A percentile compares a stretch with the other conserved stretches of the same genome.
phyloP scores from a whole-genome alignment of 768 basidiomycete genomes.

The Favolaschia claudopus region DNA sequence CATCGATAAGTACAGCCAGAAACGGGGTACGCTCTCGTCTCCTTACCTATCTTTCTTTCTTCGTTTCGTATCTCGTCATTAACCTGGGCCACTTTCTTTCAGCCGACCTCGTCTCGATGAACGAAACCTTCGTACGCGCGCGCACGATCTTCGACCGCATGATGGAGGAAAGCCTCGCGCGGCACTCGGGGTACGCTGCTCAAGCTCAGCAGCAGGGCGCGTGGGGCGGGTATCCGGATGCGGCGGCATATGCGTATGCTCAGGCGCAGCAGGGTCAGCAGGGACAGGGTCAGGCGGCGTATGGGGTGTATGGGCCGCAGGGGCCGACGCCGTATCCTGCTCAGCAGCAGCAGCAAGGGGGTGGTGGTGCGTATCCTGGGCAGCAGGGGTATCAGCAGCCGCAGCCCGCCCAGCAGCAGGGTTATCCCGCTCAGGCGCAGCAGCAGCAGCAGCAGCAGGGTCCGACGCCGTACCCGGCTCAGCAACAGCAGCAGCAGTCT shows the following conservation, averaged over 20 bases:
- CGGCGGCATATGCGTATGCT: slow-evolving; percentile 32
- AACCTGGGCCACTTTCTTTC: slow-evolving; percentile 13
- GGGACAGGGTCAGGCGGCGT: neutral
- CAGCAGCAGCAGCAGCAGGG: slow-evolving; percentile 38
- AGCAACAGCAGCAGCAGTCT: slow-evolving; percentile 31
- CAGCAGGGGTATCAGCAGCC: slow-evolving; percentile 20
- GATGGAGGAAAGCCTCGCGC: slow-evolving; percentile 89
- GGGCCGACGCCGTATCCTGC: slow-evolving; percentile 50
- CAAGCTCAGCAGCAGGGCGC: slow-evolving; percentile 10
- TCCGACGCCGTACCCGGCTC: slow-evolving; percentile 47
- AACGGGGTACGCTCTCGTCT: slow-evolving; percentile 57
- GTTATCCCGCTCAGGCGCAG: slow-evolving; percentile 13
- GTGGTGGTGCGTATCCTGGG: slow-evolving; percentile 13
- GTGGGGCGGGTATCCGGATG: too few relatives aligned
- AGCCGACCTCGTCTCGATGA: slow-evolving; percentile 96
- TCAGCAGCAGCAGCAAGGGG: slow-evolving; percentile 32
- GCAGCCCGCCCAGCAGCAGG: neutral
- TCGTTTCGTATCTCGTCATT: slow-evolving; percentile 31
- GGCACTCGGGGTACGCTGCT: slow-evolving; percentile 62
- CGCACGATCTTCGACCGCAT: slow-evolving; percentile 90
- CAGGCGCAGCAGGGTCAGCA: slow-evolving; percentile 9
- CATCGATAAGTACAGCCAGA: slow-evolving; percentile 97
- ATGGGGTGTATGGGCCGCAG: slow-evolving; percentile 30
- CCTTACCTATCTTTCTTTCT: neutral
- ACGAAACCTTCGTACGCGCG: slow-evolving; percentile 91